These are phyloP conservation scores for Dioscorea alata DNA, from an alignment of 106 monocot species.

Conservation along the genomic window DNA sequence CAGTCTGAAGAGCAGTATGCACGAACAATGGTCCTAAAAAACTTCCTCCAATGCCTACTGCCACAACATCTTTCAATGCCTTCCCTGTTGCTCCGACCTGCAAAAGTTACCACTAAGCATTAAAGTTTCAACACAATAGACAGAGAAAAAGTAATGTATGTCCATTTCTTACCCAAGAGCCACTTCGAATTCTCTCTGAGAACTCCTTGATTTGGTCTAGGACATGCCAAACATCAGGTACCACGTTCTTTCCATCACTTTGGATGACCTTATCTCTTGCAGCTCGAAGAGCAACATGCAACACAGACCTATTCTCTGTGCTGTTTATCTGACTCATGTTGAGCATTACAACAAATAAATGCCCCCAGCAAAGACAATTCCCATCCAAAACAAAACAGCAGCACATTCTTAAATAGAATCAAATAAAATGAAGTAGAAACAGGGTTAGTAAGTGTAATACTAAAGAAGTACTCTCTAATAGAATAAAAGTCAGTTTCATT, in stretches of 20 bases:
- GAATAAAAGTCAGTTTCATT: too few species aligned
- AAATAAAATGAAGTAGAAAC: too few species aligned
- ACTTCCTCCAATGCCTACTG: conserved; percentile 95
- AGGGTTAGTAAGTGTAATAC: too few species aligned
- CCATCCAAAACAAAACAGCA: too few species aligned
- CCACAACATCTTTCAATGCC: conserved; percentile 76
- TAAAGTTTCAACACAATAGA: neutral
- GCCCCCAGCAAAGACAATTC: too few species aligned
- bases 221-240: conserved; percentile 87
- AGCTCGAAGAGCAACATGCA: conserved; percentile 83
- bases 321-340: conserved; percentile 68
- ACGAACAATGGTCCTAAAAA: conserved; percentile 94
- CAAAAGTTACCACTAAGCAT: neutral
- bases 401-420: too few species aligned
- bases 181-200: conserved; percentile 70
- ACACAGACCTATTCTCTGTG: conserved; percentile 87
- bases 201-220: conserved; percentile 86
- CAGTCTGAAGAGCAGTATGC: conserved; percentile 94
- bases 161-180: conserved; percentile 69
- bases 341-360: neutral
- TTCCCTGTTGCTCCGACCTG: conserved; percentile 97
- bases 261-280: conserved; percentile 64
- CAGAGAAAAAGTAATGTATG: neutral
- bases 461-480: too few species aligned
- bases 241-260: conserved; percentile 78